Evolutionary conservation across 768 basidiomycete genomes (phyloP).

Genomic region (Cyclocybe cylindracea): DNA sequence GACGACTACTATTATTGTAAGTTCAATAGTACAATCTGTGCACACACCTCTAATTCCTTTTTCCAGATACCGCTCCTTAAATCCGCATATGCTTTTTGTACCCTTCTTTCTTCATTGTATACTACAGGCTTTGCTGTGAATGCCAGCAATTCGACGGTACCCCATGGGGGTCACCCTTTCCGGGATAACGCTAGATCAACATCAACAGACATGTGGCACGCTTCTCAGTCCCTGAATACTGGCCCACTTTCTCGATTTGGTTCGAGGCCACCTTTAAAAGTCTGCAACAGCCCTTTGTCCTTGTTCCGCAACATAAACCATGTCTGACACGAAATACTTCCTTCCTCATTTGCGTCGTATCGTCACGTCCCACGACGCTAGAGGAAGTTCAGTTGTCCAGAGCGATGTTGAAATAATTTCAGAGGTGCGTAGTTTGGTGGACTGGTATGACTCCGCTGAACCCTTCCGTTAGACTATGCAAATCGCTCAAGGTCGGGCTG

Average conservation of each 20-base stretch:
- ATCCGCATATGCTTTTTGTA: constrained; percentile 6
- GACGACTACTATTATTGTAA: constrained; percentile 91
- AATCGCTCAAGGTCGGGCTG: constrained; percentile 31
- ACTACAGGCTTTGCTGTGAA: background rate
- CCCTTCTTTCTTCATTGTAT: constrained; percentile 15
- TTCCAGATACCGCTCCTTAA: constrained; percentile 44
- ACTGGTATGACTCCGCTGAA: background rate
- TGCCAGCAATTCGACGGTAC: too few relatives aligned
- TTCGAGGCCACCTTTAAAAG: background rate
- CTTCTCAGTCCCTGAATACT: too few relatives aligned
- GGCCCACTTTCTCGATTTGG: constrained; percentile 1
- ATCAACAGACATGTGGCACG: too few relatives aligned
- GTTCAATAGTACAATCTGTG: constrained; percentile 27
- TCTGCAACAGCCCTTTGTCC: too few relatives aligned
- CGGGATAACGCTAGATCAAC: too few relatives aligned
- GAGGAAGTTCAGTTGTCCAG: constrained; percentile 42
- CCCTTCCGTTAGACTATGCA: constrained; percentile 29
- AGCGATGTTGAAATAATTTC: constrained; percentile 32
- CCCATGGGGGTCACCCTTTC: too few relatives aligned
- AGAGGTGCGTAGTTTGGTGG: constrained; percentile 23
- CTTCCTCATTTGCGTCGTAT: constrained; percentile 48
- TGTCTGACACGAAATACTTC: constrained; percentile 24
- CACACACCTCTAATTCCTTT: background rate
- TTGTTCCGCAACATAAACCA: constrained; percentile 9
- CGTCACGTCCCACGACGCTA: constrained; percentile 48